Base-by-base conservation (phyloP, 1,284 basidiomycete species). In the Cutaneotrichosporon arboriforme region DNA sequence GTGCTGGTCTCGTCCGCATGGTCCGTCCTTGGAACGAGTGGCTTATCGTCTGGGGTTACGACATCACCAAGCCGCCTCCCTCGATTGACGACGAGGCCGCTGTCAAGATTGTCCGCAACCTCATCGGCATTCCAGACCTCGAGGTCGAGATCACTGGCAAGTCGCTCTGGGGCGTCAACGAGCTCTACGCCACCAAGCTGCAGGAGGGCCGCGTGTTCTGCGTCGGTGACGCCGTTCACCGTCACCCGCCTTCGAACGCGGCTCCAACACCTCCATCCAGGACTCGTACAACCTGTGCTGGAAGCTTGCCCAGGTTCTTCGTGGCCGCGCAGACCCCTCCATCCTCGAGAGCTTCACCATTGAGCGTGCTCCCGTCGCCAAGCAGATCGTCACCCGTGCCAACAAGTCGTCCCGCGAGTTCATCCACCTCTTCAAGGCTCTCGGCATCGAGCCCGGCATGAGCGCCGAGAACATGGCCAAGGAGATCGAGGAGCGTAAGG, bases 11-110 rank as follows among this genome's bases (percentile, higher is more conserved):
- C 26, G 55, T 57, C 8, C 55, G 55, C 51, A 57, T 57, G 55
- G 55, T 57, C 1, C 55, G 55, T 31, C 55, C 55, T 0, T 57
- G 55, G 55, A 57, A 57, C 51, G 47, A 58, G 52, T 58, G 56
- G 56, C 46, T 58, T 37, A 46, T 49, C 21, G 41, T 54, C 13
- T 58, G 49, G 49, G 56, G 56, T n/a, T 58, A 21, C 18, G 52
- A 58, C 43, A 58, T 58, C 23, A 41, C 10, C 44, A 20, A 51
- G 49, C 45, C 48, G 4, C 52, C 52, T 1, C 57, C 57, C 17
- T 36, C 43, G 12, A 21, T 58, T 10, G 57, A 58, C 47, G 53
- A 55, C 34, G 55, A 13, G 0, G 51, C 37, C 1, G 51, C 51
- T 18, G 39, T 18, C 12, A 15, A 46, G 18, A 52, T 58, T 36